Conservation (phyloP, 2,329 filamentous ascomycete genomes). For the Aureobasidium lini region DNA sequence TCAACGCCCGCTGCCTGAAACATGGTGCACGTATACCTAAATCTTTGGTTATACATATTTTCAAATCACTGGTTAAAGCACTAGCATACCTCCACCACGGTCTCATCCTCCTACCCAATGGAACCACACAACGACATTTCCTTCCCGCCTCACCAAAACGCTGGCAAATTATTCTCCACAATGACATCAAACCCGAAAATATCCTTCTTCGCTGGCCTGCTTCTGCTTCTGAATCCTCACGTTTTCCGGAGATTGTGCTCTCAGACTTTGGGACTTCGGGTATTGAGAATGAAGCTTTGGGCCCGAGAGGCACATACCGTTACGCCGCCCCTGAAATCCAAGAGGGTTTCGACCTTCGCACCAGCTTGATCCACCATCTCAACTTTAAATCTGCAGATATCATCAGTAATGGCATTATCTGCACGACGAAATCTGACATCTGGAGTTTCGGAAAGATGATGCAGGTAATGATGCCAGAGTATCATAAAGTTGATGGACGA, state of each 20-base stretch:
- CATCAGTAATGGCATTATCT: not conserved
- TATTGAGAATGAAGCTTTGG: not conserved
- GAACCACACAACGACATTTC: not conserved
- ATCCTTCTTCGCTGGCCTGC: not conserved
- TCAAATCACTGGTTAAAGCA: constrained; percentile 14
- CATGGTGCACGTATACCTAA: constrained; percentile 9
- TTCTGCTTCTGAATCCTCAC: not conserved
- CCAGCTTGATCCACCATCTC: not conserved
- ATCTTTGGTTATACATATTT: constrained; percentile 16
- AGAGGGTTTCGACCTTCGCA: not conserved
- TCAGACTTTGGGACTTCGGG: not conserved
- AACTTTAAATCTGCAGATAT: not conserved
- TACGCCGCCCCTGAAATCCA: not conserved
- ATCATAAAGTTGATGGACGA: not conserved
- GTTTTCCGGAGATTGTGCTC: not conserved
- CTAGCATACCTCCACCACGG: constrained; percentile 18
- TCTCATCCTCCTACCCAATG: not conserved
- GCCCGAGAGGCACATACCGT: not conserved
- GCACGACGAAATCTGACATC: not conserved
- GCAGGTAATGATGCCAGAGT: not conserved
- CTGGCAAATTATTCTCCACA: constrained; percentile 17
- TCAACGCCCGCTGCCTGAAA: constrained; percentile 10
- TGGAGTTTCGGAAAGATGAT: not conserved
- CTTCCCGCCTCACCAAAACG: not conserved
- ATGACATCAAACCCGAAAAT: constrained; percentile 19